A percentile compares a stretch with the other conserved stretches of the same genome.
phyloP scores from a whole-genome alignment of 805 yeast genomes.

The Zygoascus bituminiphila region DNA sequence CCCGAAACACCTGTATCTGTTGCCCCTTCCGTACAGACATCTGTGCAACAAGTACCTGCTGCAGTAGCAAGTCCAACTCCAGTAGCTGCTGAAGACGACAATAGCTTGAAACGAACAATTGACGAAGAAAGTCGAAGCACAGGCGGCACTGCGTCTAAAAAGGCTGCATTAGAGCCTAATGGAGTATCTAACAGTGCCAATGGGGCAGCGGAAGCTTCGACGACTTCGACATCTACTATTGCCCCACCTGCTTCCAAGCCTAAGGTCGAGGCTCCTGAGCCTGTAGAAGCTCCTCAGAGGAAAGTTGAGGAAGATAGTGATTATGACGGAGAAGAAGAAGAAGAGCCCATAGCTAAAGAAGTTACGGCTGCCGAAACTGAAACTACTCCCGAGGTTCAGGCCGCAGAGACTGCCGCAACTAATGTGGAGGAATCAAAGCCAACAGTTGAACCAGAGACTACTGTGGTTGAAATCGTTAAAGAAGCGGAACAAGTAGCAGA shows the following conservation, averaged over 20 bases:
- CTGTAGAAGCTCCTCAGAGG: constrained; percentile 26
- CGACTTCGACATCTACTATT: background rate
- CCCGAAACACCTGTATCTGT: background rate
- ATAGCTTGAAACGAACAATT: background rate
- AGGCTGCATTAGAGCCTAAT: background rate
- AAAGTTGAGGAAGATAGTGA: constrained; percentile 39
- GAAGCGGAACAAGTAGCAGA: background rate
- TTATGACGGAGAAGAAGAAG: constrained; percentile 32
- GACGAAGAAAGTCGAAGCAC: background rate
- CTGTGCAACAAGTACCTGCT: background rate
- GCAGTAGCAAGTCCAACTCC: background rate
- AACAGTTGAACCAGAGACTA: background rate
- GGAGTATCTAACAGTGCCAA: background rate
- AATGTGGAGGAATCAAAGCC: background rate
- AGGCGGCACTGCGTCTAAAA: background rate
- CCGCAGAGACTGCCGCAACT: background rate
- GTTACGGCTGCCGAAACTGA: background rate
- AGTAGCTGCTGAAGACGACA: background rate
- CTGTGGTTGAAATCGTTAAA: background rate
- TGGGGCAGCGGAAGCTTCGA: background rate
- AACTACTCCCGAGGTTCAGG: background rate
- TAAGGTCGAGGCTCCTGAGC: background rate
- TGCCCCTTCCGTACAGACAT: background rate
- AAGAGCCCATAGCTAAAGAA: background rate
- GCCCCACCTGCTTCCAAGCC: background rate